Conservation (phyloP, 2,329 filamentous ascomycete species). For the Curvularia lunata region DNA sequence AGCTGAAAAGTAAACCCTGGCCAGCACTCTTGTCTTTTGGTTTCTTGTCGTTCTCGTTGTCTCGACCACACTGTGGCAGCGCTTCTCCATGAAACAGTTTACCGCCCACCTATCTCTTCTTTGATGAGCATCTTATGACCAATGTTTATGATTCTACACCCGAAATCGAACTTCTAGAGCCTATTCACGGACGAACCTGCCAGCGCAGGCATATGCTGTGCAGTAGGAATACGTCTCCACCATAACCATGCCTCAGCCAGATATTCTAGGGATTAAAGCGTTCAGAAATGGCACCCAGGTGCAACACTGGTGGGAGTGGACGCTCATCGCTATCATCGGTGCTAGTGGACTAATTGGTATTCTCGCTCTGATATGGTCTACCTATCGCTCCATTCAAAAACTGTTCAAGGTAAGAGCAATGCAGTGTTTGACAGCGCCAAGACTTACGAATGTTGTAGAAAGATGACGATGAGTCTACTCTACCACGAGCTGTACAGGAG, state of each 20-base stretch:
- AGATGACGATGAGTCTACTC: slow-evolving; percentile 17
- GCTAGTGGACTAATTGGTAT: slow-evolving; percentile 38
- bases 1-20: slow-evolving; percentile 26
- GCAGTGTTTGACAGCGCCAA: not conserved
- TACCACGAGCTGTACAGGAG: slow-evolving; percentile 42
- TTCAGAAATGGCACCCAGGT: slow-evolving; percentile 33
- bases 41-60: slow-evolving; percentile 6
- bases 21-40: slow-evolving; percentile 3
- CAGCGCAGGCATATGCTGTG: not conserved
- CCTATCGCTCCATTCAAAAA: slow-evolving; percentile 27
- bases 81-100: slow-evolving; percentile 30
- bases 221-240: not conserved
- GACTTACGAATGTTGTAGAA: slow-evolving; percentile 25
- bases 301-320: slow-evolving; percentile 44
- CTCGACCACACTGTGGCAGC: slow-evolving; percentile 9
- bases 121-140: slow-evolving; percentile 5
- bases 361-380: slow-evolving; percentile 37
- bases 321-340: slow-evolving; percentile 41
- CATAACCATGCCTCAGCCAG: slow-evolving; percentile 15
- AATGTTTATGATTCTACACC: not conserved
- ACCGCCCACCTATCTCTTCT: not conserved
- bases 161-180: not conserved
- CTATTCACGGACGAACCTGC: not conserved
- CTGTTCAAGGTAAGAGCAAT: slow-evolving; percentile 30
- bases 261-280: slow-evolving; percentile 40